Conservation (phyloP, 73 alveolate genomes). For the Paramecium sexaurelia region DNA sequence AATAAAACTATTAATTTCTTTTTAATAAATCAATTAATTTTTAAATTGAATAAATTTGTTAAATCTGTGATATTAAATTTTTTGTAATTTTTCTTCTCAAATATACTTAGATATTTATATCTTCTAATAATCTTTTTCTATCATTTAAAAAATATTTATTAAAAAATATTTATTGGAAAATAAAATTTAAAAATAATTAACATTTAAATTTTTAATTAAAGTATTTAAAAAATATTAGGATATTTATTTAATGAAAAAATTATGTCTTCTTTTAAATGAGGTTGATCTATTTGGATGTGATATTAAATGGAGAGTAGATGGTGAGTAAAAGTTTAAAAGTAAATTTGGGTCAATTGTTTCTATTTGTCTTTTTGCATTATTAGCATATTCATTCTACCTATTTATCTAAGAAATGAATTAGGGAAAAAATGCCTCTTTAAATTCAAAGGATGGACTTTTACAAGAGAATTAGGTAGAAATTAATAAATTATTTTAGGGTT, state of each 20-base stretch:
- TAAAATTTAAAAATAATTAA: not conserved
- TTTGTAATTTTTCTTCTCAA: no score
- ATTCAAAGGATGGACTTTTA: not conserved
- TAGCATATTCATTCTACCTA: not conserved
- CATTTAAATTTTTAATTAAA: not conserved
- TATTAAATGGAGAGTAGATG: not conserved
- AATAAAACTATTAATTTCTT: not conserved
- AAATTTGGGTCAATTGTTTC: not conserved
- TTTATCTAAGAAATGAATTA: not conserved
- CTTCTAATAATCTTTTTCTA: no score
- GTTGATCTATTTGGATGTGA: not conserved
- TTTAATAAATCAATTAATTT: not conserved
- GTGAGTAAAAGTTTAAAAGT: not conserved
- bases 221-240: not conserved
- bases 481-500: not conserved
- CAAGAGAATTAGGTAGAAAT: not conserved
- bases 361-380: not conserved
- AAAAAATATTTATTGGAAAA: not conserved
- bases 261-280: not conserved
- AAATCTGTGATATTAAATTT: constrained; percentile 3
- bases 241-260: not conserved
- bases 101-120: no score
- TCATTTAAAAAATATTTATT: not conserved
- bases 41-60: not conserved
- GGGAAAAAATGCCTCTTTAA: not conserved